These are phyloP conservation scores for Vinca minor DNA, from an alignment of 257 asterid species.

Conservation along the genomic window DNA sequence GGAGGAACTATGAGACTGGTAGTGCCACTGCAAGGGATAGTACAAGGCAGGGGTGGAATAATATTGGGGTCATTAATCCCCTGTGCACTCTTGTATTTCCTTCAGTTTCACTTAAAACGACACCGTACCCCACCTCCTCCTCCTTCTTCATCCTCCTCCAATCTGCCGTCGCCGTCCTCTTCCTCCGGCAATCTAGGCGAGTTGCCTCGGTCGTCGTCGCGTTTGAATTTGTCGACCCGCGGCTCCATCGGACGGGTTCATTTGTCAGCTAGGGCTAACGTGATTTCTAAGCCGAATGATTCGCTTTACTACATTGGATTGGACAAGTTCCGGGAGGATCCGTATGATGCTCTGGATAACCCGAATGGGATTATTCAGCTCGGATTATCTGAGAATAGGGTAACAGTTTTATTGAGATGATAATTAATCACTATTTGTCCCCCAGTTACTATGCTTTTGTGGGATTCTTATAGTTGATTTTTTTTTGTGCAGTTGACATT, in stretches of 20 bases:
- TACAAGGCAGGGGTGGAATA: conserved; percentile 85
- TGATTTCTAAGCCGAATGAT: conserved; percentile 55
- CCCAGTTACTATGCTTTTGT: too few species aligned
- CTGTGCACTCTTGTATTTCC: conserved; percentile 75
- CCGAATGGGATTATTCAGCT: conserved; percentile 82
- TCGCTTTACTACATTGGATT: conserved; percentile 85
- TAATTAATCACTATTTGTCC: too few species aligned
- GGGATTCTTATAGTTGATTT: conserved; percentile 3
- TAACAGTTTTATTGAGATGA: conserved; percentile 16
- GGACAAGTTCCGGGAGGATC: conserved; percentile 56
- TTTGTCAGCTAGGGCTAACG: conserved; percentile 50
- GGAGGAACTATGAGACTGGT: conserved; percentile 65
- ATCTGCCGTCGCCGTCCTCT: conserved; percentile 42
- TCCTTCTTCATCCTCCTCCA: conserved; percentile 24
- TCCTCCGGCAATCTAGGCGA: conserved; percentile 44
- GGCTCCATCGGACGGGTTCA: conserved; percentile 48
- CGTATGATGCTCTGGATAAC: conserved; percentile 41
- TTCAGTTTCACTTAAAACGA: conserved; percentile 74
- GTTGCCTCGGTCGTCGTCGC: conserved; percentile 61
- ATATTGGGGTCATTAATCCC: conserved; percentile 87
- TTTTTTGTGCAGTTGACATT: conserved; percentile 50
- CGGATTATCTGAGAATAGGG: conserved; percentile 82
- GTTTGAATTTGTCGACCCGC: conserved; percentile 52
- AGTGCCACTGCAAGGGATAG: conserved; percentile 87
- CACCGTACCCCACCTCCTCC: too few species aligned